Percentiles rank a stretch among this genome's conserved stretches.
Evolutionary conservation across 495 filamentous ascomycete genomes (phyloP).

Genomic region (Bryoglossum gracile): DNA sequence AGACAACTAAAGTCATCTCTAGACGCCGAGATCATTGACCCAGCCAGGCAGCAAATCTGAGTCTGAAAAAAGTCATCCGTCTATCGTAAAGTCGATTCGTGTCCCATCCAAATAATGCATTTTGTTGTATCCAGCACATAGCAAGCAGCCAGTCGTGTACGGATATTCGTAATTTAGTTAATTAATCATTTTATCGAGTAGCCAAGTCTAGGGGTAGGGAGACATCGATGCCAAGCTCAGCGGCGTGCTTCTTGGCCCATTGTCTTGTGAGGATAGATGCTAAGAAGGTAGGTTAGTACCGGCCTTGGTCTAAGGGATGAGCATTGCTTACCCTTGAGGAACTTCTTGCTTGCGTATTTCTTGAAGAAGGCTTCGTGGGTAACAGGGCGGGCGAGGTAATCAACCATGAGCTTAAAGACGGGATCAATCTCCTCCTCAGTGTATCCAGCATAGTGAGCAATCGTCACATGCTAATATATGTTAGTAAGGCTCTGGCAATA

Average conservation of each 20-base stretch:
- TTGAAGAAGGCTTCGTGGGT: constrained; percentile 96
- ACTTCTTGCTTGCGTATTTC: constrained; percentile 99
- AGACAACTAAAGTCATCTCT: constrained; percentile 7
- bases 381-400: constrained; percentile 84
- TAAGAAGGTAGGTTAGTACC: constrained; percentile 32
- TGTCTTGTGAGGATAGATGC: constrained; percentile 85
- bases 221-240: constrained; percentile 35
- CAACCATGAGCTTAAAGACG: constrained; percentile 88
- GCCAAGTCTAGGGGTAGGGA: constrained; percentile 19
- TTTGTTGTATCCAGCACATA: constrained; percentile 21
- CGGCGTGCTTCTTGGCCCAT: constrained; percentile 78
- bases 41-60: constrained; percentile 7
- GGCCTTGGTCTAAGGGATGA: neutral
- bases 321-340: constrained; percentile 70
- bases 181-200: constrained; percentile 16
- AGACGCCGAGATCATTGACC: constrained; percentile 9
- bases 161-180: constrained; percentile 8
- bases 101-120: constrained; percentile 29
- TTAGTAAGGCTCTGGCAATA: constrained; percentile 25
- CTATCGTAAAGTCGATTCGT: constrained; percentile 27
- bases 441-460: constrained; percentile 93
- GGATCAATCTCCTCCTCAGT: constrained; percentile 86
- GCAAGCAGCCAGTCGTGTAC: constrained; percentile 20
- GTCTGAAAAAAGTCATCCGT: constrained; percentile 22
- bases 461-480: constrained; percentile 53